Conservation (phyloP, 139 green algal species). For the Yamagishiella unicocca region DNA sequence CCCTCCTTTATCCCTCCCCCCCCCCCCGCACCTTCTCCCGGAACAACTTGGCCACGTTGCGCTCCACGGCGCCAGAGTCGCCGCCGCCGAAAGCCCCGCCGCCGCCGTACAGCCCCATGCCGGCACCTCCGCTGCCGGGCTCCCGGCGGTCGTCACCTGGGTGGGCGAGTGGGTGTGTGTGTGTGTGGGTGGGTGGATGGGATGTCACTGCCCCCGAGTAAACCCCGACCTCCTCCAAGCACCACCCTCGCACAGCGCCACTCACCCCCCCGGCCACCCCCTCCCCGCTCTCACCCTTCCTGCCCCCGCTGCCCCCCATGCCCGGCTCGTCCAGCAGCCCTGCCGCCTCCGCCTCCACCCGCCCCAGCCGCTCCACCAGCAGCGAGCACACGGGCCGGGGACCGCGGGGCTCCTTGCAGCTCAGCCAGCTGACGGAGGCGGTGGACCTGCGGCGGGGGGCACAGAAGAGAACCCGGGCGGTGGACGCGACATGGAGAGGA, state of each 20-base stretch:
- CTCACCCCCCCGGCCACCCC: background rate
- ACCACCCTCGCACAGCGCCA: no score
- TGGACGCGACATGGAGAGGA: no score
- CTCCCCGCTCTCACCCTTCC: background rate
- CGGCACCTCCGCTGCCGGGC: background rate
- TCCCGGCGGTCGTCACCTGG: background rate
- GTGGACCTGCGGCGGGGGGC: slow-evolving; percentile 37
- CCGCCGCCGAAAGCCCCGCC: slow-evolving; percentile 14
- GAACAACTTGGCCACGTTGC: slow-evolving; percentile 84
- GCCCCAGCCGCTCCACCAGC: slow-evolving; percentile 69
- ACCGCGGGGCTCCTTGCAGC: slow-evolving; percentile 70
- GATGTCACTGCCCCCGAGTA: no score
- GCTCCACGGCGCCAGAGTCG: slow-evolving; percentile 63
- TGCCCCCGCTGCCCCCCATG: background rate
- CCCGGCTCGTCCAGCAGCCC: slow-evolving; percentile 44
- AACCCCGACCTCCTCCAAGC: no score
- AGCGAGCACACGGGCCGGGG: slow-evolving; percentile 76
- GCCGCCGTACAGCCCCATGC: slow-evolving; percentile 1
- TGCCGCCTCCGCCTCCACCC: slow-evolving; percentile 61
- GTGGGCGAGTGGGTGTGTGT: background rate
- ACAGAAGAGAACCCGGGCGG: no score
- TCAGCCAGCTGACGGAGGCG: slow-evolving; percentile 71
- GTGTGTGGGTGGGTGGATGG: no score
- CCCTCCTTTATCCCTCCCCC: no score
- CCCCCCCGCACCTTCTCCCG: slow-evolving; percentile 54